phyloP scores from a whole-genome alignment of 352 stramenopile genomes.

The Globisporangium parvum region DNA sequence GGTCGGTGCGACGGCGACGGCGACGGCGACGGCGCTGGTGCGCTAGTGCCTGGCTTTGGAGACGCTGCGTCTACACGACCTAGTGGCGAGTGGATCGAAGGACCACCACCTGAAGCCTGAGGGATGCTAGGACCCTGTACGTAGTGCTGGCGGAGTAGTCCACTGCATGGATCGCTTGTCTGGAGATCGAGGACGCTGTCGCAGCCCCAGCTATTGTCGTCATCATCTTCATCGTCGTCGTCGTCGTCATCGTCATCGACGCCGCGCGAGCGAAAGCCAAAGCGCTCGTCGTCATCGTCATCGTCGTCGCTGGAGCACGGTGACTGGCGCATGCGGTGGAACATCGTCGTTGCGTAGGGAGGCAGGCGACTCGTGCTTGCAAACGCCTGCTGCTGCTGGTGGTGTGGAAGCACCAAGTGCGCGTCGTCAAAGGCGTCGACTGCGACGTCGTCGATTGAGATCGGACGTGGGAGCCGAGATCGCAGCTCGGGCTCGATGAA shows the following conservation, averaged over 20 bases:
- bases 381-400: not conserved
- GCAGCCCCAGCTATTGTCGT: conserved; percentile 19
- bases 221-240: not conserved
- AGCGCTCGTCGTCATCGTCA: conserved; percentile 15
- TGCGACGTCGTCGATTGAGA: conserved; percentile 8
- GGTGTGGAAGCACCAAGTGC: not conserved
- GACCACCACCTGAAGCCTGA: too few relatives aligned
- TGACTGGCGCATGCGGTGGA: conserved; percentile 13
- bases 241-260: conserved; percentile 8
- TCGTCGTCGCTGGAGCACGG: conserved; percentile 11
- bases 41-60: not conserved
- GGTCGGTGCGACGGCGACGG: not conserved
- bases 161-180: not conserved
- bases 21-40: not conserved
- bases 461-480: not conserved
- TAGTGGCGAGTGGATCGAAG: too few relatives aligned
- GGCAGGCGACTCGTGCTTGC: too few relatives aligned
- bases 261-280: not conserved
- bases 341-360: too few relatives aligned
- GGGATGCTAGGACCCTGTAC: not conserved
- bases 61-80: too few relatives aligned
- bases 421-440: not conserved
- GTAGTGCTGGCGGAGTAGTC: not conserved
- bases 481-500: not conserved
- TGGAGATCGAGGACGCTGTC: conserved; percentile 25